Evolutionary conservation across 768 basidiomycete species (phyloP).

Genomic region (Phaffia tasmanica): DNA sequence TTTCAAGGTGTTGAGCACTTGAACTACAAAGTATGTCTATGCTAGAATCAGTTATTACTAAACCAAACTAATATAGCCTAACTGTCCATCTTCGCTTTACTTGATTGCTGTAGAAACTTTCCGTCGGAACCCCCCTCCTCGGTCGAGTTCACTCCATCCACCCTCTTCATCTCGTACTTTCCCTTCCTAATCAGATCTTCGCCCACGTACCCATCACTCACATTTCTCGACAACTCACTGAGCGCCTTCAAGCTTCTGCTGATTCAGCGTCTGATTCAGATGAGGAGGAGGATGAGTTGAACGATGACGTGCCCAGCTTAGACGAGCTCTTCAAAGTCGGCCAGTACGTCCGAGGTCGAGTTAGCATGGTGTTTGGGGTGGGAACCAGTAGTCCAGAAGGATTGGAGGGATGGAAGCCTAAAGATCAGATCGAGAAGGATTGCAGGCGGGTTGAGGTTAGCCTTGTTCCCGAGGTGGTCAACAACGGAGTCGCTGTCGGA

Average conservation of each 20-base stretch:
- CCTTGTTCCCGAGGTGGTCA: constrained; percentile 71
- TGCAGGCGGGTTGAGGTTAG: constrained; percentile 75
- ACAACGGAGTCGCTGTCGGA: constrained; percentile 61
- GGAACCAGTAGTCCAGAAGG: constrained; percentile 41
- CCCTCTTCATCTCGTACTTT: constrained; percentile 79
- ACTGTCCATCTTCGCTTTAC: not conserved
- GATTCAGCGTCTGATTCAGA: constrained; percentile 29
- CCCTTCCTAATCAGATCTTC: constrained; percentile 88
- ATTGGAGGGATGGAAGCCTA: constrained; percentile 25
- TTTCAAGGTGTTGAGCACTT: constrained; percentile 63
- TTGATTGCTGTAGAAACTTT: constrained; percentile 50
- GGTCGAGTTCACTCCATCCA: constrained; percentile 77
- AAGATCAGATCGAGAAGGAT: constrained; percentile 48
- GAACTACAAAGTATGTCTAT: constrained; percentile 66
- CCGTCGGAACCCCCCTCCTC: constrained; percentile 72
- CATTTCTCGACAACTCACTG: constrained; percentile 67
- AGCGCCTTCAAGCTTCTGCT: constrained; percentile 50
- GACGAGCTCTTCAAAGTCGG: constrained; percentile 66
- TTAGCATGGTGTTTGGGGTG: constrained; percentile 56
- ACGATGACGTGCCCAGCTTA: constrained; percentile 56
- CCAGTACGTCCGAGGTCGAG: constrained; percentile 70
- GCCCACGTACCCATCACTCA: constrained; percentile 92
- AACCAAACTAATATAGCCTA: constrained; percentile 2
- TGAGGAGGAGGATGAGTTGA: constrained; percentile 41
- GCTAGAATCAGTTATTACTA: not conserved